Evolutionary conservation across 2,329 filamentous ascomycete genomes (phyloP).

Genomic region (Alternaria brassicicola): DNA sequence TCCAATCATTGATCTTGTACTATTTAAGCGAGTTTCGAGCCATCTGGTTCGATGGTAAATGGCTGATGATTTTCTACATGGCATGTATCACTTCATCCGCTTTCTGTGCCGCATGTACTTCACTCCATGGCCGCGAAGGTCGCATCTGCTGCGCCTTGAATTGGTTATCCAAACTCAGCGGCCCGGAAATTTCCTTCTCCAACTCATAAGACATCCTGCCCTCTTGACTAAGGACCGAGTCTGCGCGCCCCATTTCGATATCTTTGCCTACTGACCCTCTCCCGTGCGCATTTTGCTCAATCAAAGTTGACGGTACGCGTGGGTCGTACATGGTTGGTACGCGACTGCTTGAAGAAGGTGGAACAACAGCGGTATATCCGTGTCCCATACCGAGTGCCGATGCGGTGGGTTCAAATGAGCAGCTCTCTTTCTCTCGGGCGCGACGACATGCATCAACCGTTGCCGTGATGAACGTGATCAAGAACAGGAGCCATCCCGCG

Average conservation of each 20-base stretch:
- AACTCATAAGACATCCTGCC: conserved; percentile 4
- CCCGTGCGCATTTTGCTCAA: conserved; percentile 27
- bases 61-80: not conserved
- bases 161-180: conserved; percentile 27
- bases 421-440: conserved; percentile 25
- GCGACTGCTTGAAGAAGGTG: conserved; percentile 17
- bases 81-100: conserved; percentile 13
- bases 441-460: conserved; percentile 23
- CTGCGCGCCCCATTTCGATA: conserved; percentile 17
- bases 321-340: conserved; percentile 37
- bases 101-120: conserved; percentile 17
- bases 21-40: not conserved
- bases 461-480: conserved; percentile 23
- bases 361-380: conserved; percentile 26
- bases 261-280: conserved; percentile 14
- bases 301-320: conserved; percentile 12
- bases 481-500: conserved; percentile 22
- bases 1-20: not conserved
- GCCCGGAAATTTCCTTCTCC: conserved; percentile 23
- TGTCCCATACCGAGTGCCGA: conserved; percentile 38
- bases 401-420: conserved; percentile 41
- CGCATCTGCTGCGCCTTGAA: conserved; percentile 22
- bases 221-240: conserved; percentile 24
- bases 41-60: not conserved
- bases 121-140: conserved; percentile 40